Evolutionary conservation across 2,329 filamentous ascomycete species (phyloP).

Genomic region (Cytospora piceicola): DNA sequence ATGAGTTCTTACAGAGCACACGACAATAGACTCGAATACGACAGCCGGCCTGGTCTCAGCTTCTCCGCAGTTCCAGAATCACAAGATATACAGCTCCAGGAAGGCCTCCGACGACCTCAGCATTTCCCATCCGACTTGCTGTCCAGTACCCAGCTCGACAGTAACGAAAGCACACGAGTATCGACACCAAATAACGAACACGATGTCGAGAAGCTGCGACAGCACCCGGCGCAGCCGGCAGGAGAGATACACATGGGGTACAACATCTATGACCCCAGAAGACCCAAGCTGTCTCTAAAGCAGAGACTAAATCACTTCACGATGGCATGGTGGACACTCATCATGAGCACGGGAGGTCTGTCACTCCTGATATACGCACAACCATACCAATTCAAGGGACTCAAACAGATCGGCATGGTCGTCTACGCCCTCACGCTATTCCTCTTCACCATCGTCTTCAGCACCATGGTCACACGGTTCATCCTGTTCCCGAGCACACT

Average conservation of each 20-base stretch:
- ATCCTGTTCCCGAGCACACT: constrained; percentile 60
- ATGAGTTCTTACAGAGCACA: background rate
- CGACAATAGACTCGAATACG: constrained; percentile 2
- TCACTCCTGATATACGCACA: constrained; percentile 65
- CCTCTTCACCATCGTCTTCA: constrained; percentile 62
- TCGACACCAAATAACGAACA: constrained; percentile 22
- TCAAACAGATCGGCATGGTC: constrained; percentile 65
- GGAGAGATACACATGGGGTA: constrained; percentile 8
- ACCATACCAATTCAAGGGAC: constrained; percentile 66
- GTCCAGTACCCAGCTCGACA: background rate
- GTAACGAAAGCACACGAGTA: constrained; percentile 25
- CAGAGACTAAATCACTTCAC: constrained; percentile 62
- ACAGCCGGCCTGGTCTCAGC: background rate
- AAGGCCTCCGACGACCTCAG: background rate
- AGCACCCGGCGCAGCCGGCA: constrained; percentile 4
- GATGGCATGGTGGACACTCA: constrained; percentile 75
- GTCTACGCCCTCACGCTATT: constrained; percentile 71
- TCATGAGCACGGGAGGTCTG: constrained; percentile 76
- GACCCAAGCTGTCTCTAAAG: constrained; percentile 46
- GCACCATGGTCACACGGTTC: constrained; percentile 63
- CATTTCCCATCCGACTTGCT: background rate
- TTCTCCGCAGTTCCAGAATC: constrained; percentile 5
- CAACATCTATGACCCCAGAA: constrained; percentile 34
- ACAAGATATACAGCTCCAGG: constrained; percentile 8
- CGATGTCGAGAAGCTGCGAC: constrained; percentile 23